Percentiles rank a stretch among this genome's conserved stretches.
Conservation (phyloP, 805 yeast species). For the Tetrapisispora phaffii region DNA sequence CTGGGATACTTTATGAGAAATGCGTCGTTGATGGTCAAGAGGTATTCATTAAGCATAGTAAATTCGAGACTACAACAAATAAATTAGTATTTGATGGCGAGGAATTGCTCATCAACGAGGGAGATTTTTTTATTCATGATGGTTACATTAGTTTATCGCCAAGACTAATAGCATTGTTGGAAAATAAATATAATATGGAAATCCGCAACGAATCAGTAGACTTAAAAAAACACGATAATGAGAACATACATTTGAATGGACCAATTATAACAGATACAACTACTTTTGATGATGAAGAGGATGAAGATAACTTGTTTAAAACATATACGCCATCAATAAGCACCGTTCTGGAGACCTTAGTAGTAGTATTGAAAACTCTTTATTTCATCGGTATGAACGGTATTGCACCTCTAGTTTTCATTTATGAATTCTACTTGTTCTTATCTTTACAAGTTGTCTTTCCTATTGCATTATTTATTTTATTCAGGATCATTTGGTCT, state of each 20-base stretch:
- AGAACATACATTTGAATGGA: not conserved
- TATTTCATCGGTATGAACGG: constrained; percentile 1
- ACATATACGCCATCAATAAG: not conserved
- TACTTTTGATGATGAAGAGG: not conserved
- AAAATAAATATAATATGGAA: constrained; percentile 6
- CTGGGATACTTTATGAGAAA: constrained; percentile 16
- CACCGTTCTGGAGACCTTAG: not conserved
- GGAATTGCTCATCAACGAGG: constrained; percentile 7
- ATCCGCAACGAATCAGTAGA: not conserved
- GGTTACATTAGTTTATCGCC: constrained; percentile 13
- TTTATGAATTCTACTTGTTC: not conserved
- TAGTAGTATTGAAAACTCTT: not conserved
- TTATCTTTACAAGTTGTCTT: not conserved
- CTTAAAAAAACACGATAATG: not conserved
- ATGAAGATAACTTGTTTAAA: not conserved
- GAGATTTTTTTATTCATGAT: constrained; percentile 11
- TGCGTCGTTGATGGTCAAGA: constrained; percentile 18
- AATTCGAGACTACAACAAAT: constrained; percentile 9
- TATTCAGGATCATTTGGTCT: constrained; percentile 13
- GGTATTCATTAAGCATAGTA: constrained; percentile 13
- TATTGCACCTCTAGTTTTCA: constrained; percentile 1
- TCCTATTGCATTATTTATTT: not conserved
- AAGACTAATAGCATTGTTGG: constrained; percentile 9
- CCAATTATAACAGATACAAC: not conserved
- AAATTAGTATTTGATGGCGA: constrained; percentile 6